Evolutionary conservation across 2,329 filamentous ascomycete species (phyloP).

Genomic region (Myrmaecium sp.): DNA sequence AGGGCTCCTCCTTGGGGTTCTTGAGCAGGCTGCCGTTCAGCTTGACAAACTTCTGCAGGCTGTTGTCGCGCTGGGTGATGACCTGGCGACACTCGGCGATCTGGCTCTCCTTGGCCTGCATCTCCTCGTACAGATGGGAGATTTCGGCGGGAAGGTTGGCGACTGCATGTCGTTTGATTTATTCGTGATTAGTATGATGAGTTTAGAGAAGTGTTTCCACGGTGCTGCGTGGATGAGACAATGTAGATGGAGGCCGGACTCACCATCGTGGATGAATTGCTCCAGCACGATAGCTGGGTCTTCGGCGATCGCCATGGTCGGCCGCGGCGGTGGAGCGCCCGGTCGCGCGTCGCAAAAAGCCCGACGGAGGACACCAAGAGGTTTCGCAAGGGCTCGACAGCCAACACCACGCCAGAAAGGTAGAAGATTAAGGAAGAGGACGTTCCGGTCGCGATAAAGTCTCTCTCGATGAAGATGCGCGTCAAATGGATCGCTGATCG

Average conservation of each 20-base stretch:
- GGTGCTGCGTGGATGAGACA: not conserved
- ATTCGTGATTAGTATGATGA: slow-evolving; percentile 1
- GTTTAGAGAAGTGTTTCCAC: slow-evolving; percentile 1
- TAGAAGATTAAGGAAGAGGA: too few species aligned
- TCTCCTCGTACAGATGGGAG: slow-evolving; percentile 68
- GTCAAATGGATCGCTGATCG: too few species aligned
- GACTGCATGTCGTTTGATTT: slow-evolving; percentile 25
- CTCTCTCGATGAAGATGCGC: too few species aligned
- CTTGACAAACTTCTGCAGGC: slow-evolving; percentile 70
- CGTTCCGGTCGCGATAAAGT: too few species aligned
- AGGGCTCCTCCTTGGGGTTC: slow-evolving; percentile 58
- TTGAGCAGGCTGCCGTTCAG: slow-evolving; percentile 54
- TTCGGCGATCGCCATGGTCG: slow-evolving; percentile 28
- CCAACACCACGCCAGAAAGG: too few species aligned
- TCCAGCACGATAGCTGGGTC: slow-evolving; percentile 57
- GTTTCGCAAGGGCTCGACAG: too few species aligned
- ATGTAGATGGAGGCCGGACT: slow-evolving; percentile 4
- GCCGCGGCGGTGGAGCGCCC: too few species aligned
- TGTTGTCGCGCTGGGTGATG: slow-evolving; percentile 55
- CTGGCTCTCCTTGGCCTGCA: slow-evolving; percentile 59
- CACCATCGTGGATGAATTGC: slow-evolving; percentile 56
- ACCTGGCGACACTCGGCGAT: slow-evolving; percentile 51
- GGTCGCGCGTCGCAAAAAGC: too few species aligned
- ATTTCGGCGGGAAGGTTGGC: slow-evolving; percentile 72
- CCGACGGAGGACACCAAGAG: too few species aligned